phyloP scores from a whole-genome alignment of 192 early-diverging fungal genomes.

The Coemansia reversa region DNA sequence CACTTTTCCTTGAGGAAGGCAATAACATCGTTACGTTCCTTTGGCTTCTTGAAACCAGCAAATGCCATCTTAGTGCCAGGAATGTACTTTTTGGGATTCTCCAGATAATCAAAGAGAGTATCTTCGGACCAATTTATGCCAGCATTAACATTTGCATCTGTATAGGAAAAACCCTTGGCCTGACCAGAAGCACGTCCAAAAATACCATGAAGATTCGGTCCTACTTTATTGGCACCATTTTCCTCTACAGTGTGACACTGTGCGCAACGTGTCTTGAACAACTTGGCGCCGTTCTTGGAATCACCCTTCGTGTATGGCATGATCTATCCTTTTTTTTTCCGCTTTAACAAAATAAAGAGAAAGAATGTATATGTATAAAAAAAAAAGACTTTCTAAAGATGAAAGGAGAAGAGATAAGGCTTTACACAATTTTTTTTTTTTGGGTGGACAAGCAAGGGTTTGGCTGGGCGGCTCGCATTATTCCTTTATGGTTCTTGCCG shows the following conservation, averaged over 20 bases:
- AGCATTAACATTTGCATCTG: conserved; percentile 86
- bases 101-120: conserved; percentile 91
- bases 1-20: conserved; percentile 83
- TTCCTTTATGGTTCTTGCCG: too few relatives aligned
- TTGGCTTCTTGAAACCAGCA: conserved; percentile 66
- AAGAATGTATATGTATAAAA: too few relatives aligned
- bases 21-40: conserved; percentile 85
- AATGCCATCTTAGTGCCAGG: conserved; percentile 98
- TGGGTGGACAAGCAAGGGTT: too few relatives aligned
- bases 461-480: too few relatives aligned
- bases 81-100: conserved; percentile 99
- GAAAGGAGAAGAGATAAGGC: too few relatives aligned
- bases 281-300: conserved; percentile 56
- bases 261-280: conserved; percentile 98
- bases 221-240: conserved; percentile 82
- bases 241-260: conserved; percentile 95
- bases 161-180: conserved; percentile 87
- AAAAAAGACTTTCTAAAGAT: too few relatives aligned
- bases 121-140: conserved; percentile 85
- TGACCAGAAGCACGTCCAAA: conserved; percentile 88
- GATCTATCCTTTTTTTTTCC: background rate
- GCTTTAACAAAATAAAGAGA: too few relatives aligned
- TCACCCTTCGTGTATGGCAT: conserved; percentile 34
- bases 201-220: conserved; percentile 93
- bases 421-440: too few relatives aligned